A percentile compares a stretch with the other conserved stretches of the same genome.
Conservation (phyloP, 164 flowering plant species). For the Houttuynia cordata region DNA sequence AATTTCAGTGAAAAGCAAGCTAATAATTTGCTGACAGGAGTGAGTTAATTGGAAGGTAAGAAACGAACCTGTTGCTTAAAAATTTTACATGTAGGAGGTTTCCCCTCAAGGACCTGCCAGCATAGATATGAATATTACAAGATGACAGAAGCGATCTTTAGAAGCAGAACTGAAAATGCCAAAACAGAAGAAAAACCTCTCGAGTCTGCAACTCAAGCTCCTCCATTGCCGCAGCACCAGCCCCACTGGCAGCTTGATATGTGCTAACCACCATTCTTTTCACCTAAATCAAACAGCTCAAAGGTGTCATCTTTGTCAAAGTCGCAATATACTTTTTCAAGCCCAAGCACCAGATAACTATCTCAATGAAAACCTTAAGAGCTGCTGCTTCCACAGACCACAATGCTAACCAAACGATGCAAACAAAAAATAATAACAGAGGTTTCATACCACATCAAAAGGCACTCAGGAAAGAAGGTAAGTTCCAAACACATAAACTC, state of each 20-base stretch:
- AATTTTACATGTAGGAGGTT: constrained; percentile 81
- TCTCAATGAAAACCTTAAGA: too few species aligned
- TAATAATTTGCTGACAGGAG: not conserved
- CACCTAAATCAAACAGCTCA: constrained; percentile 32
- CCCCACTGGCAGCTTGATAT: constrained; percentile 99
- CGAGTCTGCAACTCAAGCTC: constrained; percentile 93
- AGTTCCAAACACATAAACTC: too few species aligned
- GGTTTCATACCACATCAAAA: too few species aligned
- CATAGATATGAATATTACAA: constrained; percentile 2
- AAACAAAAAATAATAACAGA: too few species aligned
- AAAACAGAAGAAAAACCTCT: constrained; percentile 44
- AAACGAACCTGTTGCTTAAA: constrained; percentile 69
- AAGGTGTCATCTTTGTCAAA: not conserved
- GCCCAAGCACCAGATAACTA: too few species aligned
- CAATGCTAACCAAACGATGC: too few species aligned
- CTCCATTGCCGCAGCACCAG: constrained; percentile 99
- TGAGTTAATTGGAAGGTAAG: not conserved
- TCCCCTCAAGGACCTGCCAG: constrained; percentile 73
- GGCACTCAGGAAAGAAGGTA: too few species aligned
- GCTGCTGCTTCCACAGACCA: too few species aligned
- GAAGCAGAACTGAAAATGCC: not conserved
- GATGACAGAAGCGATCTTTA: not conserved
- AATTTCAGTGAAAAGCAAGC: too few species aligned
- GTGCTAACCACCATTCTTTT: constrained; percentile 97
- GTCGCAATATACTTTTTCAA: too few species aligned